These are phyloP conservation scores for Diatrype stigma DNA, from an alignment of 2,329 filamentous ascomycete genomes.

Conservation along the genomic window DNA sequence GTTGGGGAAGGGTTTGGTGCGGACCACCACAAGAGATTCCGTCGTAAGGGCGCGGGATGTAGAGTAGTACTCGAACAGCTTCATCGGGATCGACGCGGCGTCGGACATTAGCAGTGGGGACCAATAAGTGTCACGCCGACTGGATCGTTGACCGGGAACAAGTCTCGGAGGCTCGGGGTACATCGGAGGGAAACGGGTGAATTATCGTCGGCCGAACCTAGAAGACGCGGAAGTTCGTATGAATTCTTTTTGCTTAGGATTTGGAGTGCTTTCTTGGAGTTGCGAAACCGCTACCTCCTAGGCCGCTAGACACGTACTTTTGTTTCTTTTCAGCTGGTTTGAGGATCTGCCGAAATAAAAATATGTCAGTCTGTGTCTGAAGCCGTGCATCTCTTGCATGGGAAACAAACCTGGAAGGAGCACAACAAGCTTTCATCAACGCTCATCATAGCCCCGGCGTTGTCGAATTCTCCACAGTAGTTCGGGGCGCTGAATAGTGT, in stretches of 20 bases:
- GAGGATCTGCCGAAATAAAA: conserved; percentile 63
- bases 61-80: conserved; percentile 21
- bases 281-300: conserved; percentile 67
- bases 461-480: conserved; percentile 99
- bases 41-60: conserved; percentile 16
- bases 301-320: conserved; percentile 88
- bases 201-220: conserved; percentile 96
- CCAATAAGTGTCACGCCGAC: conserved; percentile 11
- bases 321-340: conserved; percentile 99
- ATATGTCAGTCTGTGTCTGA: not conserved
- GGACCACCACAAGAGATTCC: conserved; percentile 14
- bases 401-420: conserved; percentile 81
- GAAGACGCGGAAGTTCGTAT: conserved; percentile 71
- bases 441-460: conserved; percentile 99
- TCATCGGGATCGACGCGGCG: conserved; percentile 7
- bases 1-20: conserved; percentile 14
- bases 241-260: conserved; percentile 62
- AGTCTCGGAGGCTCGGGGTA: conserved; percentile 16
- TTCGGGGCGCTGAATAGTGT: conserved; percentile 98
- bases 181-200: conserved; percentile 21
- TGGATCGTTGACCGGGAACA: conserved; percentile 16
- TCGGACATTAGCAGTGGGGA: not conserved
- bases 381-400: not conserved
- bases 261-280: conserved; percentile 65
- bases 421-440: conserved; percentile 97